phyloP scores from a whole-genome alignment of 1,284 basidiomycete species.

The Ganoderma sinense region DNA sequence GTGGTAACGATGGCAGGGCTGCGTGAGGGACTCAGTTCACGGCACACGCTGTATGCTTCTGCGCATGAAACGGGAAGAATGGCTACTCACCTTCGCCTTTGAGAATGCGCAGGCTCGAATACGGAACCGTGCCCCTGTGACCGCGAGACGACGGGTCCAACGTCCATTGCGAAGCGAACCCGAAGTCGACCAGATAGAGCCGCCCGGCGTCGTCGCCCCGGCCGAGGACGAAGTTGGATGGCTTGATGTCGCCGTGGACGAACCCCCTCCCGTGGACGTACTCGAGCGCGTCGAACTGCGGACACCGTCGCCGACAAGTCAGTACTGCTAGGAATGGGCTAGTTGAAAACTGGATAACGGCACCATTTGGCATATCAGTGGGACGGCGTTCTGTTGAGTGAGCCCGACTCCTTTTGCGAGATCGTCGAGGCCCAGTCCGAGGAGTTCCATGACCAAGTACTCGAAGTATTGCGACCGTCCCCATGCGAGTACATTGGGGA shows the following conservation, averaged over 20 bases:
- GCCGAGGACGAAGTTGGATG: neutral
- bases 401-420: neutral
- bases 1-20: neutral
- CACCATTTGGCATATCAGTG: neutral
- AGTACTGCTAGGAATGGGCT: neutral
- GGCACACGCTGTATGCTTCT: neutral
- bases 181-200: neutral
- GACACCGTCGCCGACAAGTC: neutral
- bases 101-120: neutral
- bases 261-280: neutral
- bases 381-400: neutral
- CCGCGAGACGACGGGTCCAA: neutral
- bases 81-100: neutral
- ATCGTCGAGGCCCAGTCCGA: neutral
- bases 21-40: neutral
- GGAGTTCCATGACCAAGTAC: neutral
- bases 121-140: neutral
- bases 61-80: neutral
- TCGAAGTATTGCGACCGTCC: neutral
- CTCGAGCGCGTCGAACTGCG: neutral
- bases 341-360: neutral
- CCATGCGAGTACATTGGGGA: neutral
- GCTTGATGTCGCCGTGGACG: slow-evolving; percentile 1
- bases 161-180: neutral
- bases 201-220: neutral